These are phyloP conservation scores for Vigna reflexopilosa DNA, from an alignment of 306 rosid species.

Conservation along the genomic window DNA sequence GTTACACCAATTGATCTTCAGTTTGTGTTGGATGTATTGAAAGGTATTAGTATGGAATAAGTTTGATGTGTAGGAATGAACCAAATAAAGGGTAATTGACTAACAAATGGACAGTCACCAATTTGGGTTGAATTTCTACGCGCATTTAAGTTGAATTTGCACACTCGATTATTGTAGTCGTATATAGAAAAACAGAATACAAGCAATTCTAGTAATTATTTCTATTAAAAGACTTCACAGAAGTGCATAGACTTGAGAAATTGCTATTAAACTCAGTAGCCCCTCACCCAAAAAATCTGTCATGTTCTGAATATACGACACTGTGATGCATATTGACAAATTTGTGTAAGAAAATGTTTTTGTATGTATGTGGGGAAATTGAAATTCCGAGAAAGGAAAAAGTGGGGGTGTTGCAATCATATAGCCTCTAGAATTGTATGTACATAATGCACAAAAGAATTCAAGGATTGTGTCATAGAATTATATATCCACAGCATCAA, in stretches of 20 bases:
- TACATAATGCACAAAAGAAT: constrained; percentile 59
- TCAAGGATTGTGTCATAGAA: constrained; percentile 42
- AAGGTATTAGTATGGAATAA: neutral
- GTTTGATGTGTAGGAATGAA: constrained; percentile 26
- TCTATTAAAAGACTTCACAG: neutral
- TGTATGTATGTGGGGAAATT: constrained; percentile 14
- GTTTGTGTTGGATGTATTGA: too few species aligned
- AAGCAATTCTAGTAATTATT: constrained; percentile 15
- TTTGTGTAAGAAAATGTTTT: constrained; percentile 4
- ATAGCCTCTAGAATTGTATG: constrained; percentile 43
- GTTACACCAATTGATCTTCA: constrained; percentile 5
- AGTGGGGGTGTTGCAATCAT: constrained; percentile 40
- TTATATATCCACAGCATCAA: constrained; percentile 78
- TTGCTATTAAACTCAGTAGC: neutral
- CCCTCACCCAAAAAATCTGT: neutral
- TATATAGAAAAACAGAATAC: neutral
- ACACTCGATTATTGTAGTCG: constrained; percentile 28
- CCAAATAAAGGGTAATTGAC: constrained; percentile 24
- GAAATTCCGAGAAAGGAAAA: constrained; percentile 10
- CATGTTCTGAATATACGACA: constrained; percentile 11
- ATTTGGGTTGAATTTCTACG: constrained; percentile 30
- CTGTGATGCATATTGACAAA: constrained; percentile 21
- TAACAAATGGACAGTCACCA: constrained; percentile 2
- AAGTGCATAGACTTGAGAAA: constrained; percentile 12
- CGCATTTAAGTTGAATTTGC: constrained; percentile 13